These are phyloP conservation scores for Collybia mongolica DNA, from an alignment of 768 basidiomycete species.

Conservation along the genomic window DNA sequence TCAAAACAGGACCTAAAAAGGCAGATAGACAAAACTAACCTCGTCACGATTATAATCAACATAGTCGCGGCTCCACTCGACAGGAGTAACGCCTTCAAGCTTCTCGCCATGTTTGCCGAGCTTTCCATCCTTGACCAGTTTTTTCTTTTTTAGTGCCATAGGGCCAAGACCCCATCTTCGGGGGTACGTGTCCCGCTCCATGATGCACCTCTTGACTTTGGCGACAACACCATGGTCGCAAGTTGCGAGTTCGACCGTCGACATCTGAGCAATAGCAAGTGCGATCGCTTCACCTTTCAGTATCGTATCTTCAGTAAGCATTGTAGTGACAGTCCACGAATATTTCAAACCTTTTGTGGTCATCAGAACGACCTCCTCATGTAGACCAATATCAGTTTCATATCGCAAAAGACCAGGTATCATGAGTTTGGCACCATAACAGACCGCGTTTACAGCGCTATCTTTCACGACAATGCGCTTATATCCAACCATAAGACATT, in stretches of 20 bases:
- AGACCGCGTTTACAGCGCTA: constrained; percentile 97
- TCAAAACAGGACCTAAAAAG: constrained; percentile 10
- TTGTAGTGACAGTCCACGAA: not conserved
- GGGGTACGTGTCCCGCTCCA: constrained; percentile 99
- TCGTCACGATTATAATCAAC: constrained; percentile 85
- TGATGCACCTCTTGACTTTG: constrained; percentile 98
- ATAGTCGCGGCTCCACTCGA: constrained; percentile 90
- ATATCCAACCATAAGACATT: constrained; percentile 92
- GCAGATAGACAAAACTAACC: constrained; percentile 17
- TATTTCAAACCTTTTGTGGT: constrained; percentile 82
- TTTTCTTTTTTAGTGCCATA: constrained; percentile 95
- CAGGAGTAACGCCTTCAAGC: constrained; percentile 82
- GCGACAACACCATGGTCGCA: constrained; percentile 99
- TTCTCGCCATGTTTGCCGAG: constrained; percentile 94
- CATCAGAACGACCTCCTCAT: constrained; percentile 98
- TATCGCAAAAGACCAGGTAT: constrained; percentile 97
- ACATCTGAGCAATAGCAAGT: constrained; percentile 95
- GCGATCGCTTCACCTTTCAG: constrained; percentile 85
- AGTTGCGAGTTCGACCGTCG: constrained; percentile 95
- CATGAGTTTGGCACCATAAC: constrained; percentile 99
- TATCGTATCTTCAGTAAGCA: constrained; percentile 7
- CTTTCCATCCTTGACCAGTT: constrained; percentile 96
- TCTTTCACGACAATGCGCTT: constrained; percentile 99
- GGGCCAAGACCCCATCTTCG: constrained; percentile 99
- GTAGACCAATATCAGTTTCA: constrained; percentile 89